These are phyloP conservation scores for Mallotus japonicus DNA, from an alignment of 441 rosid species.

Conservation along the genomic window DNA sequence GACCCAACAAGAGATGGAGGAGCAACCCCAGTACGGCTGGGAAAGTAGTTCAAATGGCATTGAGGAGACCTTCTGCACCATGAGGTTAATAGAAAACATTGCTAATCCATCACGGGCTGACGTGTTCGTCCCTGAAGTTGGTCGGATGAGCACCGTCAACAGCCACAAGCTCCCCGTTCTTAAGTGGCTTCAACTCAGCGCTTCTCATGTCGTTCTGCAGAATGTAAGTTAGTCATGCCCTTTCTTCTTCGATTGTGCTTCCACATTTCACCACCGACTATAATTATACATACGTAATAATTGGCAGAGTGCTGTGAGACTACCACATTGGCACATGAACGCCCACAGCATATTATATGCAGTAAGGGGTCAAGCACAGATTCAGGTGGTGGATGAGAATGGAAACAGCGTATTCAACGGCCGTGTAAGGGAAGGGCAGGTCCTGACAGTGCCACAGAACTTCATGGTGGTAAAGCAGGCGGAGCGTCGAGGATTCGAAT, in stretches of 20 bases:
- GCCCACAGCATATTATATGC: constrained; percentile 63
- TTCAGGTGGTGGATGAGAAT: constrained; percentile 58
- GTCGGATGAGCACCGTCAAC: constrained; percentile 53
- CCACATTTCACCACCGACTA: not conserved
- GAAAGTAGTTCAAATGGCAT: constrained; percentile 42
- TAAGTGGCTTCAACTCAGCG: constrained; percentile 48
- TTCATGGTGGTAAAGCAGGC: constrained; percentile 53
- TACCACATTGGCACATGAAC: constrained; percentile 66
- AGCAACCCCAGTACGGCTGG: constrained; percentile 1
- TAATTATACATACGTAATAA: too few relatives aligned
- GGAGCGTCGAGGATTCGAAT: constrained; percentile 45
- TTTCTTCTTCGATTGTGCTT: not conserved
- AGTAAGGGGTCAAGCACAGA: constrained; percentile 45
- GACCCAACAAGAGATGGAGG: constrained; percentile 29
- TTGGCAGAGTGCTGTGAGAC: constrained; percentile 50
- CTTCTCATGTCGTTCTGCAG: constrained; percentile 46
- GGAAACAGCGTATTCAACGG: constrained; percentile 61
- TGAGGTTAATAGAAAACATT: constrained; percentile 60
- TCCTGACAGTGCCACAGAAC: constrained; percentile 61
- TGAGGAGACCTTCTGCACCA: constrained; percentile 75
- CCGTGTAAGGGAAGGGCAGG: constrained; percentile 48
- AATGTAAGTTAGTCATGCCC: constrained; percentile 29
- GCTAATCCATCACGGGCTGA: constrained; percentile 61
- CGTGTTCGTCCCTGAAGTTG: constrained; percentile 51
- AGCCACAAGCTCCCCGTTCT: constrained; percentile 66